Evolutionary conservation across 768 basidiomycete species (phyloP).

Genomic region (Termitomyces sp.): DNA sequence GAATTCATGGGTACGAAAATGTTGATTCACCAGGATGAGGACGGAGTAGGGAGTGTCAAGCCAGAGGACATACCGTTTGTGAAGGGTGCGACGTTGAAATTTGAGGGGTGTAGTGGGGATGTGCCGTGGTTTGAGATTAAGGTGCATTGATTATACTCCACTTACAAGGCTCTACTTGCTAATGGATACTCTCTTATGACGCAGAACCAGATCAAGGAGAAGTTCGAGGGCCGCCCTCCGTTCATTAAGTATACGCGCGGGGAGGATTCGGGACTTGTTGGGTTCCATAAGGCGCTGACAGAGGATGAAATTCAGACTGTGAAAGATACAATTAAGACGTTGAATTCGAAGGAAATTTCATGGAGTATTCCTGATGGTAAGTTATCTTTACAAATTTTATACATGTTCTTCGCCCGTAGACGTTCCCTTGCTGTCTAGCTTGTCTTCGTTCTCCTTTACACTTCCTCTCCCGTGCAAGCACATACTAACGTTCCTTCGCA

Average conservation of each 20-base stretch:
- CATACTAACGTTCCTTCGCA: constrained; percentile 18
- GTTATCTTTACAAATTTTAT: constrained; percentile 13
- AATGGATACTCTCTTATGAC: not conserved
- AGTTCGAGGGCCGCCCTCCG: constrained; percentile 42
- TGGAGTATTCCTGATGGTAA: constrained; percentile 62
- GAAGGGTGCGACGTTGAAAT: constrained; percentile 48
- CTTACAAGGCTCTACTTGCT: not conserved
- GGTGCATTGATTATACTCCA: constrained; percentile 18
- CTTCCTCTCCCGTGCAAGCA: not conserved
- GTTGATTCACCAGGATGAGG: constrained; percentile 55
- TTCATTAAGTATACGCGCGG: constrained; percentile 46
- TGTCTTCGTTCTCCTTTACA: not conserved
- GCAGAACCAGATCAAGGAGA: constrained; percentile 43
- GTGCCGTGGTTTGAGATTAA: constrained; percentile 46
- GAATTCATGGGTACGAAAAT: constrained; percentile 72
- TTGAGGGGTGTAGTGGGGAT: constrained; percentile 51
- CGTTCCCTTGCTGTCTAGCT: not conserved
- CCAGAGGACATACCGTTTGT: constrained; percentile 52
- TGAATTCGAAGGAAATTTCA: constrained; percentile 58
- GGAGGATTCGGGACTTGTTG: constrained; percentile 44
- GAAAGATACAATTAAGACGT: constrained; percentile 55
- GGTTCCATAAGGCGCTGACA: constrained; percentile 59
- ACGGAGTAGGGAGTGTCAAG: constrained; percentile 57
- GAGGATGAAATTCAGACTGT: constrained; percentile 72
- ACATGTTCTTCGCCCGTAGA: not conserved